Base-by-base conservation (phyloP, 2,329 filamentous ascomycete species). In the Rhynchosporium secalis region DNA sequence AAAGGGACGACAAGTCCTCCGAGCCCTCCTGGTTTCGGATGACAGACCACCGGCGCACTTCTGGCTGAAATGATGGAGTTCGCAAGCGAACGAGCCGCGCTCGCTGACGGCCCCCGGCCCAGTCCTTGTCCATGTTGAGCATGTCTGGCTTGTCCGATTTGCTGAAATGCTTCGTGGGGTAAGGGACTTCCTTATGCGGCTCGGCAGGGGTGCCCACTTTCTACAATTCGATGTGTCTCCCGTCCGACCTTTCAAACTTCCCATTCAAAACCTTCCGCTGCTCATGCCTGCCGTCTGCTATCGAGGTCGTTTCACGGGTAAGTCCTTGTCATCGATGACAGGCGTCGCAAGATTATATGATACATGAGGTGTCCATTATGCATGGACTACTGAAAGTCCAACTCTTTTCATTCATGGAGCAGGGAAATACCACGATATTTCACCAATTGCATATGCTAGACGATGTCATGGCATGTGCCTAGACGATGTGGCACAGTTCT, bases 321-420 rank as follows among this genome's bases (percentile, higher is more conserved):
- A 36, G 52, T 69, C 68, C 70, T 64, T 65, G 70, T 69, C 68
- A 40, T 66, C 62, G 63, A 58, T 61, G 61, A 67, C 66, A 61
- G 62, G 67, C 66, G 66, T 71, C 66, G 65, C 69, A 71, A 69
- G 64, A 67, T 56, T 69, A 71, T 71, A 72, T 72, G 69, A 71
- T 70, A 69, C 69, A 62, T 69, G 71, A 71, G 70, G 69, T 69
- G 64, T 64, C 69, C 62, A 54, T 31, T 58, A 62, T 61, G 63
- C 65, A 67, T 68, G 56, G 59, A 62, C 64, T 52, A 62, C 63
- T 61, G 54, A 65, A 57, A 58, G 61, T 64, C 63, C 66, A 64
- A 62, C 45, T 52, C 29, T 31, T 61, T 48, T 58, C 36, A 28
- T 67, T 64, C 55, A 67, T 68, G 61, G 61, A 40, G 47, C 59